Evolutionary conservation across 306 rosid species (phyloP), one percentile per base, ranked within the genome.

Genomic region (Leucaena leucocephala): DNA sequence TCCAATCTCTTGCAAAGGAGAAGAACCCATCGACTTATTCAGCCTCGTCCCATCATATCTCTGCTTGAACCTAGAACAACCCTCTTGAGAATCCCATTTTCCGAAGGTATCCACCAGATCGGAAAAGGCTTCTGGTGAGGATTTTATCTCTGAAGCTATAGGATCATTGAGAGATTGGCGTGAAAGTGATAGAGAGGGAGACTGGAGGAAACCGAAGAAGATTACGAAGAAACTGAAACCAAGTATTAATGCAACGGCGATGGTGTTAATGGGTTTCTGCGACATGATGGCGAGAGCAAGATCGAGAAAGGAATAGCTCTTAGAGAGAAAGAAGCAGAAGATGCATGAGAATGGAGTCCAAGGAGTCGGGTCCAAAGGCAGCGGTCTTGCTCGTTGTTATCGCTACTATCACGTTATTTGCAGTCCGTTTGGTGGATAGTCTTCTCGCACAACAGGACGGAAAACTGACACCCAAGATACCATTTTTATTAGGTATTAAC

Each of bases 1-100:
- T 38, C 77, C 85, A 42, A 73, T 72, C 40, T 52, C 80, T 80
- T 90, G 92, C 83, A 90, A 58, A 66, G 92, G 82, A 71, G 85
- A 86, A 40, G 35, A 7, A 50, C 70, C 54, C 75, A 78, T 83
- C 7, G 84, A 73, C 68, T 33, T 65, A 50, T 77, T 75, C 14
- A 8, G 65, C 45, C 45, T 10, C 65, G 46, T 12, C 15, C 17
- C 76, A 43, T 42, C 58, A n/a, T 75, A 78, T 72, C 82, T 87
- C 71, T 80, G 88, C 80, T 48, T 75, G 78, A 83, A 90, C 44
- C 79, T 84, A 9, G 80, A 68, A 48, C 95, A 90, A 16, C 91
- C 88, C 65, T 88, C 87, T 22, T 76, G 88, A 72, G 87, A 84
- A 74, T 88, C 95, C 95, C 95, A 90, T 74, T 81, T 82, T 83